These are phyloP conservation scores for Apophysomyces sp. DNA, from an alignment of 371 early-diverging fungal species.

Conservation along the genomic window DNA sequence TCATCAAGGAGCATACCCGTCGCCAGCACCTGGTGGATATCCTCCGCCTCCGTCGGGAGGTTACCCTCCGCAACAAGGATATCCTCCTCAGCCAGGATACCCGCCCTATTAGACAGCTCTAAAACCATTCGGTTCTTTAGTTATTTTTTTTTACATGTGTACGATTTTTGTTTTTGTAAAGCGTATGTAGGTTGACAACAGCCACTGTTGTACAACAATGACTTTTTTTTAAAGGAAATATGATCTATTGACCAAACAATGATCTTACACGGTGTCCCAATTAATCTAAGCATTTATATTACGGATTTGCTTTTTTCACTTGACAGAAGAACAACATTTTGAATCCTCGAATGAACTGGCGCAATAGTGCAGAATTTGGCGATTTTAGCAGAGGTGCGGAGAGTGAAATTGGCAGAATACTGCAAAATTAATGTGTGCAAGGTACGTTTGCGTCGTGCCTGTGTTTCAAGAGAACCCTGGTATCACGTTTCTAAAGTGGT, in stretches of 20 bases:
- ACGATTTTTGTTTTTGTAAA: not conserved
- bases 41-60: conserved; percentile 12
- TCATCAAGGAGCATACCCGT: conserved; percentile 15
- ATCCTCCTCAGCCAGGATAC: conserved; percentile 15
- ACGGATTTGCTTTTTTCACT: too few species aligned
- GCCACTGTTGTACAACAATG: not conserved
- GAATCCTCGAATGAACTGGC: too few species aligned
- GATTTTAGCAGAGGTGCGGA: too few species aligned
- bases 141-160: not conserved
- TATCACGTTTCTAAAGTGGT: not conserved
- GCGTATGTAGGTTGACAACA: not conserved
- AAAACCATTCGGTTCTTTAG: not conserved
- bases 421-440: not conserved
- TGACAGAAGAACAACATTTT: too few species aligned
- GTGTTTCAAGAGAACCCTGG: not conserved
- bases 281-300: too few species aligned
- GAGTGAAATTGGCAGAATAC: too few species aligned
- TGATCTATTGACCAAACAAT: not conserved
- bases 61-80: conserved; percentile 18
- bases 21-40: conserved; percentile 11
- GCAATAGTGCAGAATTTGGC: too few species aligned
- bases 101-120: conserved; percentile 10
- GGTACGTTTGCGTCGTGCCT: not conserved
- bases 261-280: too few species aligned
- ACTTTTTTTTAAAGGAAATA: too few species aligned